These are phyloP conservation scores for Endogone sp. DNA, from an alignment of 192 early-diverging fungal species.

Conservation along the genomic window DNA sequence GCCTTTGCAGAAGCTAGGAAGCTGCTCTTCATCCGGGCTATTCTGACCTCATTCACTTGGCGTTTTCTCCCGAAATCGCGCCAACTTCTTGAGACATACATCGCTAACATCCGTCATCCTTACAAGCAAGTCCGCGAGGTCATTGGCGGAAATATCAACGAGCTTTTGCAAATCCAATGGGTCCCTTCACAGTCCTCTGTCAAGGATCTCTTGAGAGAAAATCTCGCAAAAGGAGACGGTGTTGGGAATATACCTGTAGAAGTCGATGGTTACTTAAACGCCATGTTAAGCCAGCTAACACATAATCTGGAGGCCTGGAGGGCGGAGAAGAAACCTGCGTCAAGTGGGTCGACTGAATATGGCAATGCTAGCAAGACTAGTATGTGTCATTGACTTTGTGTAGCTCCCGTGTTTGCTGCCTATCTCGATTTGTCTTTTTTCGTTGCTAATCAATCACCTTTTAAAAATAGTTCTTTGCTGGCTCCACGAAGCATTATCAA, in stretches of 20 bases:
- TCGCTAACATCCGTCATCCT: conserved; percentile 67
- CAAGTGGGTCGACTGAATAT: conserved; percentile 51
- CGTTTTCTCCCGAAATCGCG: conserved; percentile 37
- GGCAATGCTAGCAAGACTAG: conserved; percentile 74
- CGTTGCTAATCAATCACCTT: not conserved
- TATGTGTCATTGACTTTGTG: conserved; percentile 18
- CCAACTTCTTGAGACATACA: conserved; percentile 38
- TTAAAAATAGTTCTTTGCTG: conserved; percentile 57
- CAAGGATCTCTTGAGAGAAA: conserved; percentile 22
- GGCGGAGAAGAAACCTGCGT: conserved; percentile 3
- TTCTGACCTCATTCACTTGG: conserved; percentile 71
- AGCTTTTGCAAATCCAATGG: conserved; percentile 56
- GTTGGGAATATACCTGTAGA: conserved; percentile 24
- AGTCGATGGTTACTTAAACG: not conserved
- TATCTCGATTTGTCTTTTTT: not conserved
- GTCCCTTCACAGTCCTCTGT: conserved; percentile 53
- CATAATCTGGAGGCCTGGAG: conserved; percentile 1
- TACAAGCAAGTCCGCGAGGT: conserved; percentile 89
- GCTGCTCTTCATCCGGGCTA: conserved; percentile 57
- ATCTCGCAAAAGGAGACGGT: conserved; percentile 9
- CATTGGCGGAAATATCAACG: conserved; percentile 69
- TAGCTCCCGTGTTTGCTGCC: not conserved
- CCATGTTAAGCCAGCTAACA: not conserved
- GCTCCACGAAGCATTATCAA: conserved; percentile 52
- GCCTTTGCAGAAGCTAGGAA: conserved; percentile 86